These are phyloP conservation scores for Ogataea nonfermentans DNA, from an alignment of 805 yeast genomes.

Conservation along the genomic window DNA sequence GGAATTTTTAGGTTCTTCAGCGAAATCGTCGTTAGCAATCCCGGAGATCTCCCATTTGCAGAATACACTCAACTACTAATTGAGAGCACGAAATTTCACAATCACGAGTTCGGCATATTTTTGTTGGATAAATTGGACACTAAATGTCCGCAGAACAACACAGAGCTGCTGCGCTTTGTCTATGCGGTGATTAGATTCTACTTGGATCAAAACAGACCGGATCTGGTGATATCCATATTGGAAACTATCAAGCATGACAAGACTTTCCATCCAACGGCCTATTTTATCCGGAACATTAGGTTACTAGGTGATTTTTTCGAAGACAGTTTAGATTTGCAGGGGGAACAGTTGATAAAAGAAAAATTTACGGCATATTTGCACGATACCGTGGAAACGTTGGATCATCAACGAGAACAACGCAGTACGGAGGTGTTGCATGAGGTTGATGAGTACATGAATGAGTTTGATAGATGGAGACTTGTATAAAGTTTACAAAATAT, in stretches of 20 bases:
- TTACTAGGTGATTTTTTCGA: neutral
- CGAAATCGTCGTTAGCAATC: conserved; percentile 1
- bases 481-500: conserved; percentile 17
- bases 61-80: conserved; percentile 11
- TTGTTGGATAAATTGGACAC: conserved; percentile 12
- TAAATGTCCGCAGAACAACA: conserved; percentile 13
- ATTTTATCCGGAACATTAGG: conserved; percentile 11
- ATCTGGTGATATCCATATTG: conserved; percentile 14
- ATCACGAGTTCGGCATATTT: conserved; percentile 10
- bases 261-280: conserved; percentile 11
- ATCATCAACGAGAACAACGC: neutral
- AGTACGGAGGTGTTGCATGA: neutral
- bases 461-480: conserved; percentile 9
- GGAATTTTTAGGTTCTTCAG: conserved; percentile 8
- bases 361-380: neutral
- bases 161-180: conserved; percentile 14
- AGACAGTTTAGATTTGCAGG: neutral
- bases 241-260: conserved; percentile 18
- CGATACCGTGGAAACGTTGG: conserved; percentile 1
- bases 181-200: conserved; percentile 16
- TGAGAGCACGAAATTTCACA: conserved; percentile 12
- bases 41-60: conserved; percentile 1
- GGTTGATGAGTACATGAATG: conserved; percentile 1
- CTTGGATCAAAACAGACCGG: conserved; percentile 13
- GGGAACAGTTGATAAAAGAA: neutral